Conservation (phyloP, 352 stramenopile species). For the Phytophthora foliorum region DNA sequence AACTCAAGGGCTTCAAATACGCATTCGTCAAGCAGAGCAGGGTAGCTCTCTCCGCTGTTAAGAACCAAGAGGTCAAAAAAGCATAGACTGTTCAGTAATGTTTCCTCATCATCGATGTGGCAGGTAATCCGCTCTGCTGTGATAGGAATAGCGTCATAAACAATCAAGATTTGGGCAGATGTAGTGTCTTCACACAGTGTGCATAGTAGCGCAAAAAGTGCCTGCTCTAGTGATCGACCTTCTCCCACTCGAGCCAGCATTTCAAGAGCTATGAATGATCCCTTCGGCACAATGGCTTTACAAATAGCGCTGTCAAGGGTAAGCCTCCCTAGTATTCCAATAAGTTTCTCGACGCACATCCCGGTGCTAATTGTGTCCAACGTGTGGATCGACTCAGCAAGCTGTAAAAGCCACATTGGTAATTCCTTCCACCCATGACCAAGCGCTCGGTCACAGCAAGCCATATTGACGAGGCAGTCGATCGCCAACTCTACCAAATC, state of each 20-base stretch:
- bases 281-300: conserved; percentile 30
- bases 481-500: conserved; percentile 47
- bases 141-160: conserved; percentile 49
- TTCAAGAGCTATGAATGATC: conserved; percentile 41
- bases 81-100: conserved; percentile 38
- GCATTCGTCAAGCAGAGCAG: conserved; percentile 29
- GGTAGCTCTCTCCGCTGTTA: conserved; percentile 31
- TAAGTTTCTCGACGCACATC: conserved; percentile 55
- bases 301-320: conserved; percentile 32
- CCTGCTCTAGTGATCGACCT: conserved; percentile 37
- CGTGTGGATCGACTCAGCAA: conserved; percentile 41
- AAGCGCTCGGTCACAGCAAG: conserved; percentile 43
- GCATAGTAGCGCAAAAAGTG: conserved; percentile 41
- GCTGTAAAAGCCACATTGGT: conserved; percentile 40
- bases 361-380: conserved; percentile 5
- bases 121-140: conserved; percentile 39
- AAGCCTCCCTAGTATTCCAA: conserved; percentile 51
- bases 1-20: conserved; percentile 32
- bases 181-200: conserved; percentile 44
- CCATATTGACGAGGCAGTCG: conserved; percentile 59
- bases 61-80: conserved; percentile 42
- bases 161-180: conserved; percentile 45
- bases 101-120: conserved; percentile 41
- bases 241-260: conserved; percentile 32
- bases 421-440: conserved; percentile 41